Conservation (phyloP, 495 filamentous ascomycete genomes). For the Zalerion maritima region DNA sequence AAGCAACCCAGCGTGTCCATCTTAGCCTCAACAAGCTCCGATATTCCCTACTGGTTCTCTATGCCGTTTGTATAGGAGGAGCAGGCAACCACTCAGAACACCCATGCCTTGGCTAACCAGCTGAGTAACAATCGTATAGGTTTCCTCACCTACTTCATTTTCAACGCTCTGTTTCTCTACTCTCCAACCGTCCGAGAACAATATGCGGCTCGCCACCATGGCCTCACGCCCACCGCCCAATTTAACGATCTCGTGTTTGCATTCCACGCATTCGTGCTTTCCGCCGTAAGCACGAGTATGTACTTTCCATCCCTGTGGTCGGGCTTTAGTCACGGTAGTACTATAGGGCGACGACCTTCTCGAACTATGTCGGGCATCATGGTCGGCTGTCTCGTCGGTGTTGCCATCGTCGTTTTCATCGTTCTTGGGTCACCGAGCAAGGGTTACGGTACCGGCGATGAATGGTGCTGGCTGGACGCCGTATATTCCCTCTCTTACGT, state of each 20-base stretch:
- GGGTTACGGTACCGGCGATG: constrained; percentile 21
- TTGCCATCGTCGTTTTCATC: constrained; percentile 39
- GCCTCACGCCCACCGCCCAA: constrained; percentile 65
- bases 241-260: constrained; percentile 87
- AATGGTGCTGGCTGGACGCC: constrained; percentile 33
- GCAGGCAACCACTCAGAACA: neutral
- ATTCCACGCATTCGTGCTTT: constrained; percentile 56
- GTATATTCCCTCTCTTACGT: constrained; percentile 72
- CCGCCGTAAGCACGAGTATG: constrained; percentile 52
- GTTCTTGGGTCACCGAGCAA: constrained; percentile 38
- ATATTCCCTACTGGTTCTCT: too few species aligned
- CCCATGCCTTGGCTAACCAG: neutral
- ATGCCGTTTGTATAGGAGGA: too few species aligned
- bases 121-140: too few species aligned
- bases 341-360: constrained; percentile 32
- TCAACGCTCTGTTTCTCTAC: constrained; percentile 57
- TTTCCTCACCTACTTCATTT: constrained; percentile 65
- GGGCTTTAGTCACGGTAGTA: constrained; percentile 42
- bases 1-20: too few species aligned
- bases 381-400: constrained; percentile 45
- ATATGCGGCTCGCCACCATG: constrained; percentile 67
- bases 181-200: constrained; percentile 62
- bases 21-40: too few species aligned
- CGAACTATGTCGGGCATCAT: constrained; percentile 50
- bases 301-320: constrained; percentile 59